Base-by-base conservation (phyloP, 2,329 filamentous ascomycete genomes). In the Cordyceps cateniannulata region DNA sequence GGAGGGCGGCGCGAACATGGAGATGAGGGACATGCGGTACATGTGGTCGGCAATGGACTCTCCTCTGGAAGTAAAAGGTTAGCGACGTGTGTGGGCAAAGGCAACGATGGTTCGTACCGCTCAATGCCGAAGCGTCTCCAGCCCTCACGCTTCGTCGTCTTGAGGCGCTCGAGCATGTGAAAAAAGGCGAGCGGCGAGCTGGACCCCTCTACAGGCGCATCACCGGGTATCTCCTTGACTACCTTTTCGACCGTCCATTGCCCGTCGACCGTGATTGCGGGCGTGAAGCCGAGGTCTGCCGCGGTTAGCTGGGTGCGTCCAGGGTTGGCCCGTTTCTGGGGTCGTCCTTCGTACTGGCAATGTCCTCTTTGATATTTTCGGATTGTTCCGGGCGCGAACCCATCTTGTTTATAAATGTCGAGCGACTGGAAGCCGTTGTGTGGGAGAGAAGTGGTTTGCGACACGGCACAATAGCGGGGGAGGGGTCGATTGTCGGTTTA, bases 11-110 rank as follows among this genome's bases (percentile, higher is more conserved):
- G 91, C 92, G 65, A 97, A 85, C 87, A 99, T 90, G 65, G 91
- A 92, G 74, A 99, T 91, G 67, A 99, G 84, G 54, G 93, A 91
- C 95, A 99, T 99, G 76, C 95, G 92, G 77, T 98, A 99, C 95
- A 99, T 99, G 81, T 99, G 95, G 77, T 99, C 95, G 59, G 91
- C 84, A 71, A 99, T 97, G 2, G 91, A 96, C 75, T 99, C 95
- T 72, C 91, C 89, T 62, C 82, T 86, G n/a, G 18, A 44, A 7
- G 3, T n/a, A 42, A 27, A 27, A 49, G 16, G 25, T 25, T 49
- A 14, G 25, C 2, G n/a, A 25, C 29, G 10, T 47, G 48, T 16
- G 32, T 38, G 14, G 42, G 24, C 6, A 32, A 8, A 16, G 16
- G 18, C 9, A 16, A 22, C 10, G 45, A 10, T 1, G 27, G 14